Conservation (phyloP, 768 basidiomycete genomes). For the Lentinula edodes region DNA sequence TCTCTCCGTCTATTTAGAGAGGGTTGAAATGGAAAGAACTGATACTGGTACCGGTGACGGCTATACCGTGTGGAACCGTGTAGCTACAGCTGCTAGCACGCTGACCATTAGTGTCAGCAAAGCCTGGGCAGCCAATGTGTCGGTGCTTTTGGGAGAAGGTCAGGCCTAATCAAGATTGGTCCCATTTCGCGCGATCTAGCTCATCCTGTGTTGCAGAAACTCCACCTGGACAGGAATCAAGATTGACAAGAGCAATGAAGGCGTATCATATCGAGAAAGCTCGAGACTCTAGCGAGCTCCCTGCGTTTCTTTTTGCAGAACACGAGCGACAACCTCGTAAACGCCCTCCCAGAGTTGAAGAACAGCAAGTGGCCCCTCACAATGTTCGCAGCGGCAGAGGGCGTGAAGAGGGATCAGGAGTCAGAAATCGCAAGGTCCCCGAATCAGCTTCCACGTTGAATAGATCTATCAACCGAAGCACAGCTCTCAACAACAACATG, state of each 20-base stretch:
- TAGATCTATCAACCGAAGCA: neutral
- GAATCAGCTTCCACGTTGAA: neutral
- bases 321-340: conserved; percentile 38
- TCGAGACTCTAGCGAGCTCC: conserved; percentile 34
- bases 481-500: neutral
- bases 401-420: neutral
- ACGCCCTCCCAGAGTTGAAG: conserved; percentile 1
- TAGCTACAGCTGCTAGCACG: conserved; percentile 46
- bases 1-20: neutral
- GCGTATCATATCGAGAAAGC: conserved; percentile 63
- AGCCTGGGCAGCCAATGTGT: conserved; percentile 45
- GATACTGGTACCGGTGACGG: conserved; percentile 28
- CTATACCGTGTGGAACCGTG: conserved; percentile 48
- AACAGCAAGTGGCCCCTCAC: neutral
- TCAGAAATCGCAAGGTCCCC: neutral
- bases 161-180: conserved; percentile 7
- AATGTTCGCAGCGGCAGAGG: neutral
- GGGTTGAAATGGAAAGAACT: neutral
- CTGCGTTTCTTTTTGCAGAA: conserved; percentile 24
- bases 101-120: conserved; percentile 54
- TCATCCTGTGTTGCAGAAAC: conserved; percentile 27
- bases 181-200: neutral
- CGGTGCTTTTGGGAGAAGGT: conserved; percentile 41
- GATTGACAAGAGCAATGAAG: conserved; percentile 60
- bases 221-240: conserved; percentile 52